Percentiles rank a stretch among this genome's conserved stretches.
Conservation (phyloP, 1,284 basidiomycete species). For the Rhodotorula sp. region DNA sequence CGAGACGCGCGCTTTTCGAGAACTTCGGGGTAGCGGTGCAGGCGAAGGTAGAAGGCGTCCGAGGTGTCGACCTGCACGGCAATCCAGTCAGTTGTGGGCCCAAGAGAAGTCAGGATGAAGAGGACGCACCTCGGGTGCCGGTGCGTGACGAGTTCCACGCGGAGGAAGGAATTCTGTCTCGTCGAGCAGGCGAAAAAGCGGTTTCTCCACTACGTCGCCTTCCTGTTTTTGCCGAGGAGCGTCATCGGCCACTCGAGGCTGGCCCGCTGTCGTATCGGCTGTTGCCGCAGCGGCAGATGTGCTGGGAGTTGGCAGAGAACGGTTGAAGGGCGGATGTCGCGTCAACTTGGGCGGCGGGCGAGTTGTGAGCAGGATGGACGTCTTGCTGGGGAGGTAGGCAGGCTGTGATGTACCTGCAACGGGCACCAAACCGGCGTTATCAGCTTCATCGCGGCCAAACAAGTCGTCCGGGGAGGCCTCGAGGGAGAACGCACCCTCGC, state of each 20-base stretch:
- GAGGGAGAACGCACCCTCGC: constrained; percentile 11
- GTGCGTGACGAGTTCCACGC: constrained; percentile 2
- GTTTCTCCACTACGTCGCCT: neutral
- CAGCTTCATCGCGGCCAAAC: neutral
- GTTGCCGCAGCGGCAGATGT: neutral
- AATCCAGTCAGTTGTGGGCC: neutral
- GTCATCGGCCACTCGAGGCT: neutral
- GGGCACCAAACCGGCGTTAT: neutral
- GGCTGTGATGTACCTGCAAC: neutral
- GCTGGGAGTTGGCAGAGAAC: neutral
- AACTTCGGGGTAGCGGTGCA: constrained; percentile 44
- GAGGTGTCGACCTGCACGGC: constrained; percentile 40
- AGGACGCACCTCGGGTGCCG: neutral
- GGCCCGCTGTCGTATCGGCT: neutral
- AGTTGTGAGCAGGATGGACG: constrained; percentile 25
- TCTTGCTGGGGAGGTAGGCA: constrained; percentile 15
- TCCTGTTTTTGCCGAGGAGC: neutral
- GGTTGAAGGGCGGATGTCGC: constrained; percentile 5
- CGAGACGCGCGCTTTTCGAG: constrained; percentile 45
- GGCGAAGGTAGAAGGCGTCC: constrained; percentile 41
- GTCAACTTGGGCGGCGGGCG: neutral
- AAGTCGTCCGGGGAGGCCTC: neutral
- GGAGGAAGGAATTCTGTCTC: constrained; percentile 24
- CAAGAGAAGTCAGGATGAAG: too few relatives aligned
- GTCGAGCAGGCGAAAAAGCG: constrained; percentile 15